Evolutionary conservation across 345 rosid species (phyloP).

Genomic region (Eucalyptus brandiana): DNA sequence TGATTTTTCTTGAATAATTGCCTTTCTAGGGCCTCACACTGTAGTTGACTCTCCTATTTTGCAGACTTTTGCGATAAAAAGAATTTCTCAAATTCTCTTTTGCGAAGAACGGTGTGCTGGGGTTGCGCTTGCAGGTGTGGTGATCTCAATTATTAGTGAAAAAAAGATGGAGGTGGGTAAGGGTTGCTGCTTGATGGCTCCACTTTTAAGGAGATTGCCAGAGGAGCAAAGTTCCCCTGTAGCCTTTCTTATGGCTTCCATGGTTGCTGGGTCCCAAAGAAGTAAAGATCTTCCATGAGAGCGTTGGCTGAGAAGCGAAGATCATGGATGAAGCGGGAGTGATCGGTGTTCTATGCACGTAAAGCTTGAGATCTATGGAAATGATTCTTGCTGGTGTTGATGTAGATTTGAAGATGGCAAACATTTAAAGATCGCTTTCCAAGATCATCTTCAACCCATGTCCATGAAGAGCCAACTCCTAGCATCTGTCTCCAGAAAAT

Average conservation of each 20-base stretch:
- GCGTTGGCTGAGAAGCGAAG: neutral
- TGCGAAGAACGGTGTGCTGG: neutral
- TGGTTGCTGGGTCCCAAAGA: slow-evolving; percentile 86
- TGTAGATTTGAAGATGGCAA: neutral
- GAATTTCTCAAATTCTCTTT: neutral
- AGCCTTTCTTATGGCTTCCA: slow-evolving; percentile 90
- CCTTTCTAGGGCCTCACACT: neutral
- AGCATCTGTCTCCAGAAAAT: neutral
- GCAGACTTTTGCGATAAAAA: neutral
- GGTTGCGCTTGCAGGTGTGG: slow-evolving; percentile 39
- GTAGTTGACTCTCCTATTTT: neutral
- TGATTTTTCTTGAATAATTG: neutral
- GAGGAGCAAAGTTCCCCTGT: slow-evolving; percentile 54
- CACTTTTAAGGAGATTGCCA: slow-evolving; percentile 76
- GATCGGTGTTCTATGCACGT: neutral
- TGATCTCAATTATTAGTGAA: slow-evolving; percentile 73
- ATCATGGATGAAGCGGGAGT: neutral
- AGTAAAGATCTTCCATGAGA: neutral
- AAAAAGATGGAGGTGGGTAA: slow-evolving; percentile 65
- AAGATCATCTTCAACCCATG: neutral
- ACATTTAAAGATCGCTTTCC: neutral
- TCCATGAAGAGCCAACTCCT: neutral
- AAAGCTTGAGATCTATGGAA: neutral
- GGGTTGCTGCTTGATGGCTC: slow-evolving; percentile 68
- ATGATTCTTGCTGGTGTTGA: neutral